Conservation (phyloP, 495 filamentous ascomycete genomes). For the Hyaloscypha variabilis region DNA sequence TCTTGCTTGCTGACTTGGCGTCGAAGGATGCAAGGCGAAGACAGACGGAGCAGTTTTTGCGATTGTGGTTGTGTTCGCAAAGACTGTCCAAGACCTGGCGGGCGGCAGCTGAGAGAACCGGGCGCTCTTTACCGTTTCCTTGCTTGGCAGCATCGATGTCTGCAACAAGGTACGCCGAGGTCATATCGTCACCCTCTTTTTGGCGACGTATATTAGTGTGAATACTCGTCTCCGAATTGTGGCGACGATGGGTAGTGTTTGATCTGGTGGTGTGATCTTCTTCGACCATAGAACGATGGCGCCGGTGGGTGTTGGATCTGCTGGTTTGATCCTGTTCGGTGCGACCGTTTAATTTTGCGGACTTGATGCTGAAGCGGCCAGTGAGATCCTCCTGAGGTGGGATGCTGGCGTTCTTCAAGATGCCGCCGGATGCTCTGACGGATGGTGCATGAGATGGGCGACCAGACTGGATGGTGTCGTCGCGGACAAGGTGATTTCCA, state of each 20-base stretch:
- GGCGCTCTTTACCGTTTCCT: slow-evolving; percentile 14
- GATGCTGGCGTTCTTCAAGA: slow-evolving; percentile 6
- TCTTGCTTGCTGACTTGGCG: slow-evolving; percentile 38
- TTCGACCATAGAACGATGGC: slow-evolving; percentile 26
- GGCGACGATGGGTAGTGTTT: slow-evolving; percentile 35
- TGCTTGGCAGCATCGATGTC: slow-evolving; percentile 12
- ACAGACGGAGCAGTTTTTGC: slow-evolving; percentile 75
- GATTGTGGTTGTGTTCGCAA: slow-evolving; percentile 47
- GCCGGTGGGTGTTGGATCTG: not conserved
- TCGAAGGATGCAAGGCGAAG: slow-evolving; percentile 55
- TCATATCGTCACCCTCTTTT: slow-evolving; percentile 3
- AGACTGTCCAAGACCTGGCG: slow-evolving; percentile 27
- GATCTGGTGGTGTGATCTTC: slow-evolving; percentile 19
- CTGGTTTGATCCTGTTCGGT: not conserved
- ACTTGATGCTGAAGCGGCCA: slow-evolving; percentile 46
- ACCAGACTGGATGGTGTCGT: slow-evolving; percentile 1
- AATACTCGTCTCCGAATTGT: slow-evolving; percentile 47
- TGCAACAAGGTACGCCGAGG: slow-evolving; percentile 31
- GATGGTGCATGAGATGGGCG: slow-evolving; percentile 4
- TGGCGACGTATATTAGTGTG: slow-evolving; percentile 7
- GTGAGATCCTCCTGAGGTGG: slow-evolving; percentile 32
- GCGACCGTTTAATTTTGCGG: slow-evolving; percentile 14
- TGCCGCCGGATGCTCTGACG: not conserved
- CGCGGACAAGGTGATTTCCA: not conserved
- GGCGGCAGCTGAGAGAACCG: slow-evolving; percentile 24